Evolutionary conservation across 768 basidiomycete species (phyloP).

Genomic region (Nevesoporus exiguus): DNA sequence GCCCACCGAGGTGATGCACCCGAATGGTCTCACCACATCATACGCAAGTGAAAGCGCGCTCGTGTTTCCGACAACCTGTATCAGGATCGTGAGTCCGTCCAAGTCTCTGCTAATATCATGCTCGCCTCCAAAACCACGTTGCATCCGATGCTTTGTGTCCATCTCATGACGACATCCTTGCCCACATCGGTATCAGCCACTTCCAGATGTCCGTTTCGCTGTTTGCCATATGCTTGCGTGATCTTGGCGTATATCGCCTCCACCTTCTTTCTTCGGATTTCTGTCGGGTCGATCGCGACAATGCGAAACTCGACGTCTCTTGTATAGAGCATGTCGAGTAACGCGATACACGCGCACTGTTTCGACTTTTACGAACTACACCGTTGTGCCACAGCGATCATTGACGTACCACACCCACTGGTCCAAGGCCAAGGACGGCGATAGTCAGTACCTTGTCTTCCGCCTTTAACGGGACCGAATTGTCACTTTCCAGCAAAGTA

Average conservation of each 20-base stretch:
- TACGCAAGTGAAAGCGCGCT: slow-evolving; percentile 63
- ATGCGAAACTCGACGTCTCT: slow-evolving; percentile 49
- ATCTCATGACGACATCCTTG: slow-evolving; percentile 44
- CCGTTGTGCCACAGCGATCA: background rate
- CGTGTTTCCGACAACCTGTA: slow-evolving; percentile 66
- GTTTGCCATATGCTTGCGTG: slow-evolving; percentile 34
- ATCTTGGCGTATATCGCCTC: slow-evolving; percentile 54
- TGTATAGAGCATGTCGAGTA: slow-evolving; percentile 57
- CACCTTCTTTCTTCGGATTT: slow-evolving; percentile 56
- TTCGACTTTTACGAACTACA: background rate
- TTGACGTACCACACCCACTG: slow-evolving; percentile 61
- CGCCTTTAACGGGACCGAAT: slow-evolving; percentile 30
- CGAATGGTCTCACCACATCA: slow-evolving; percentile 71
- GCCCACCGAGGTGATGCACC: slow-evolving; percentile 71
- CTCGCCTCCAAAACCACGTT: slow-evolving; percentile 66
- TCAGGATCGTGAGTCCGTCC: background rate
- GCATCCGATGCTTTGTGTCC: slow-evolving; percentile 59
- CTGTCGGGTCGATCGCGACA: slow-evolving; percentile 61
- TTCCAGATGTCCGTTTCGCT: slow-evolving; percentile 40
- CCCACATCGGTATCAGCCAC: slow-evolving; percentile 51
- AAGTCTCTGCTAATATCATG: background rate
- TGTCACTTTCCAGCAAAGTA: slow-evolving; percentile 1
- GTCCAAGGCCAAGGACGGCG: slow-evolving; percentile 72
- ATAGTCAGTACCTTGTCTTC: slow-evolving; percentile 56
- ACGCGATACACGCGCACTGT: slow-evolving; percentile 58